A percentile compares a stretch with the other conserved stretches of the same genome.
Conservation (phyloP, 2,329 filamentous ascomycete species). For the Calonectria ilicicola region DNA sequence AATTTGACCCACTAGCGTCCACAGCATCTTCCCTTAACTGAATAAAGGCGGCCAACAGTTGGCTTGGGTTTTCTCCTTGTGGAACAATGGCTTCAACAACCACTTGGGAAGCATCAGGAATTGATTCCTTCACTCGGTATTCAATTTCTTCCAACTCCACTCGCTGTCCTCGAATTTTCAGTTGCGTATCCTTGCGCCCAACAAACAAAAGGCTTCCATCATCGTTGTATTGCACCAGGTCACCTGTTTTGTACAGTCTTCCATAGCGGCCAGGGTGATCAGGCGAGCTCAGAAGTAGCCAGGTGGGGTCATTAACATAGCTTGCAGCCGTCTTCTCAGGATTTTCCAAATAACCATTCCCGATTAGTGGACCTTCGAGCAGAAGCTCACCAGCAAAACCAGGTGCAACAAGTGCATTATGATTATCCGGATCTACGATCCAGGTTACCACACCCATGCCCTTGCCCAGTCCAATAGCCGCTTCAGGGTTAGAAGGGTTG, state of each 20-base stretch:
- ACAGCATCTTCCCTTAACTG: neutral
- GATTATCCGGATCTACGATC: constrained; percentile 39
- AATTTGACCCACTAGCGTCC: neutral
- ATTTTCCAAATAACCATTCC: constrained; percentile 60
- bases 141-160: constrained; percentile 25
- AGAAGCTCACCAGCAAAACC: constrained; percentile 57
- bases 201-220: constrained; percentile 55
- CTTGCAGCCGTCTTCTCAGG: constrained; percentile 42
- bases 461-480: constrained; percentile 5
- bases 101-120: neutral
- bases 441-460: constrained; percentile 25
- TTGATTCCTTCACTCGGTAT: neutral
- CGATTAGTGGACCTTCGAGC: constrained; percentile 59
- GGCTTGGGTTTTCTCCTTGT: neutral
- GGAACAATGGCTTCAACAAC: neutral
- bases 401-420: constrained; percentile 35
- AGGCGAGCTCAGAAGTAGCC: constrained; percentile 38
- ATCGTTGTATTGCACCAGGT: constrained; percentile 55
- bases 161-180: constrained; percentile 28
- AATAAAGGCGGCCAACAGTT: neutral
- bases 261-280: constrained; percentile 7
- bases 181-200: constrained; percentile 17
- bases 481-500: neutral
- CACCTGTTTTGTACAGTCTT: constrained; percentile 59
- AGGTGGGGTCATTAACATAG: constrained; percentile 52